Evolutionary conservation across 257 asterid genomes (phyloP), one percentile per base, ranked within the genome.

Genomic region (Plantago ovata): DNA sequence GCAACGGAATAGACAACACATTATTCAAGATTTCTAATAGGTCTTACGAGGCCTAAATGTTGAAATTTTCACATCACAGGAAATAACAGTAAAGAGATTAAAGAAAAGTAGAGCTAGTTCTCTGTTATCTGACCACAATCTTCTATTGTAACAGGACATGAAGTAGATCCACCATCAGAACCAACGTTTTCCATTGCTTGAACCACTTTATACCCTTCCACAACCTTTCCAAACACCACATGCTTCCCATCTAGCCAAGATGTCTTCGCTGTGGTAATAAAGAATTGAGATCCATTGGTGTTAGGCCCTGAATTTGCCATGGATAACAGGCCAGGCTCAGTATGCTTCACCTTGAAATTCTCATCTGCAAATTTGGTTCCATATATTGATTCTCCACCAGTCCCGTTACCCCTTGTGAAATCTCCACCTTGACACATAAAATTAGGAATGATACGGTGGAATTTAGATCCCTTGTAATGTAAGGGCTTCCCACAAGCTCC

Each of bases 401-500:
- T 82, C 67, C 97, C 97, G 76, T 86, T 94, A n/a, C 95, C 95
- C 9, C 75, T 89, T 60, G 98, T 91, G 67, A 91, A 91, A 77
- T 85, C 98, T 46, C 98, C 98, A 38, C 98, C 96, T 80, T 85
- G 98, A 69, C 87, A 43, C 96, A 91, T 91, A 77, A 91, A 91
- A 79, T 92, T 87, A 19, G 98, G 98, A 55, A 91, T 91, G 41
- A 91, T 87, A 71, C 96, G 77, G 39, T 87, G 98, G 79, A 91
- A 81, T 46, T 55, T 21, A 78, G 96, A 87, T 64, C 95, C 92
- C 79, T 83, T 91, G 85, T 60, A 91, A 77, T 91, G 94, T 61
- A 91, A 89, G 72, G 92, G 82, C 72, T 85, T 87, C 64, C 98
- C 95, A 8, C 75, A 73, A 76, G 81, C 80, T 54, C 96, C 98